Evolutionary conservation across 306 rosid genomes (phyloP), one percentile per base, ranked within the genome.

Genomic region (Vigna nakashimae): DNA sequence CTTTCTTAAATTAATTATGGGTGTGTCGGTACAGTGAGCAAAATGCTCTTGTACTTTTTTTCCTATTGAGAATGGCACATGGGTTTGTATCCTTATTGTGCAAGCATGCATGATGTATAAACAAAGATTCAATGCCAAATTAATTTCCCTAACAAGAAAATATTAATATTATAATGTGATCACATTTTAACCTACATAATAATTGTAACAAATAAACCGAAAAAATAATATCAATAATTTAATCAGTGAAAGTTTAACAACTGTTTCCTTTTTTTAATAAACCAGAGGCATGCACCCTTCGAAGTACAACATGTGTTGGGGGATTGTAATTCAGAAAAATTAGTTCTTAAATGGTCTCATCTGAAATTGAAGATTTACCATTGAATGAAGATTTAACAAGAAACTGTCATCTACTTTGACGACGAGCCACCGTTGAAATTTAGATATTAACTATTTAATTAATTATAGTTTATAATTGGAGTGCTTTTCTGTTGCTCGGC

Each of bases 11-110:
- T 60, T 36, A 52, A 50, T 60, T 84, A 1, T 48, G 14, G 13
- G 15, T 68, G 57, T 83, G 84, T 84, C 87, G 87, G 90, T 82
- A 13, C 84, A 73, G 70, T 65, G 73, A 79, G 51, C 84, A 82
- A 43, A 76, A 80, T 76, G 59, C 15, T 46, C 60, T 43, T 34
- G 77, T 65, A 71, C 63, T 28, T 71, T 57, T 42, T 45, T 84
- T 53, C 79, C 43, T 28, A 48, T 74, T 73, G 58, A 43, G 67
- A 70, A 77, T 65, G 30, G 79, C 88, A 81, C 88, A 87, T 85
- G 88, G 82, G 49, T 72, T 58, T 83, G 89, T 66, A 74, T 69
- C 83, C 79, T 60, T 16, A 70, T 49, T 64, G 46, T 40, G 67
- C 38, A 55, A 65, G 36, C 82, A 74, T 67, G 57, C 34, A 64